Base-by-base conservation (phyloP, 305 asterid genomes). In the Caryopteris hybrid region DNA sequence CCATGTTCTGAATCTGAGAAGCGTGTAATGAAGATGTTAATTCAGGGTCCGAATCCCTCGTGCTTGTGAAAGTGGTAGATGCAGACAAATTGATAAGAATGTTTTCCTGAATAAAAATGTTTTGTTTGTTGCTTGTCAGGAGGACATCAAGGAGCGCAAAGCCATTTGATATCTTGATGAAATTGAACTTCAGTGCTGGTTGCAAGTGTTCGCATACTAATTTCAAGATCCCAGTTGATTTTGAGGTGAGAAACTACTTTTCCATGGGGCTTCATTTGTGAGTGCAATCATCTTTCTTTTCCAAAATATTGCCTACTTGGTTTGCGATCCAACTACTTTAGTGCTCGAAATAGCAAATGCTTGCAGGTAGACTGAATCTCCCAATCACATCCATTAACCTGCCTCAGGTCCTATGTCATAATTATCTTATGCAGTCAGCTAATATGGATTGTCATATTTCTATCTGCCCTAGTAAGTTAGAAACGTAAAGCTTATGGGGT, bases 121-220 rank as follows among this genome's bases (percentile, higher is more conserved):
- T 36, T 13, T 53, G 21, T 67, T 66, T 58, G 61, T 47, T 69
- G 58, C 68, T 46, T 55, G 20, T 76, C 87, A 90, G 98, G 91
- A 87, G 97, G 83, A 86, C 89, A 4, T 81, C 75, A 20, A 82
- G 74, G 78, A 76, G 76, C 68, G 58, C 85, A 46, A 78, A 80
- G 51, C 84, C 93, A 56, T 90, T 90, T 74, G 81, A 85, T 63
- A 67, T 88, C 58, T 33, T 69, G 54, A 62, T 92, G 78, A 92
- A 80, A 64, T 67, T 90, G 77, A 80, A 81, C 80, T 90, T 90
- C 69, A 69, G 95, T 38, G 83, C 89, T 47, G 98, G 96, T 73
- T 92, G 98, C 83, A 85, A 80, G 80, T 92, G 97, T 73, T 62
- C 84, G 6, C 74, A 52, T 43, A 71, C 78, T 57, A 74, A 80